Conservation (phyloP, 1,139 yeast genomes). For the Candida mesenterica region DNA sequence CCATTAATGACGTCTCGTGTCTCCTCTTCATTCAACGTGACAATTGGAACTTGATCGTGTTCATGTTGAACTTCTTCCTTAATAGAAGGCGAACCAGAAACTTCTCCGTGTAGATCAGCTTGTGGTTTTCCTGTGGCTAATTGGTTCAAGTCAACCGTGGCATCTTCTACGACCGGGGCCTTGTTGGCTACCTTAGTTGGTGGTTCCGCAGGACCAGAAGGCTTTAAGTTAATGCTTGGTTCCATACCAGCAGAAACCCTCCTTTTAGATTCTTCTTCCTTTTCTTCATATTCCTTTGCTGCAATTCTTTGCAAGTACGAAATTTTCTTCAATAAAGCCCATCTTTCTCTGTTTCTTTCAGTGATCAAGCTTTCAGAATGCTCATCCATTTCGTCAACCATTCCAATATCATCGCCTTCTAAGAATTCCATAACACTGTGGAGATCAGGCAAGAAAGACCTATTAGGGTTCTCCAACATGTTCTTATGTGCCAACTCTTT, state of each 20-base stretch:
- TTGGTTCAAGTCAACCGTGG: slow-evolving; percentile 20
- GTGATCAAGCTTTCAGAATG: slow-evolving; percentile 40
- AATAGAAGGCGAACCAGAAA: slow-evolving; percentile 3
- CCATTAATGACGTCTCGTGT: slow-evolving; percentile 43
- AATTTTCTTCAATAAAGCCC: slow-evolving; percentile 67
- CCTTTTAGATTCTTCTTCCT: slow-evolving; percentile 33
- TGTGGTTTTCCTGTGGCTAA: too few relatives aligned
- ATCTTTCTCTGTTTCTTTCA: slow-evolving; percentile 56
- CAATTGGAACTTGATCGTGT: slow-evolving; percentile 37
- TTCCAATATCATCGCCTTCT: slow-evolving; percentile 40
- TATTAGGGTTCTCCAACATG: slow-evolving; percentile 37
- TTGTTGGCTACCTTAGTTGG: slow-evolving; percentile 3
- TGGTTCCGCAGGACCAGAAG: neutral
- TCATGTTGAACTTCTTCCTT: slow-evolving; percentile 8
- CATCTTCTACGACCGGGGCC: slow-evolving; percentile 13
- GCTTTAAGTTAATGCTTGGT: slow-evolving; percentile 9
- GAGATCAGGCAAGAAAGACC: slow-evolving; percentile 53
- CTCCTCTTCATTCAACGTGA: slow-evolving; percentile 46
- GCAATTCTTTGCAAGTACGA: slow-evolving; percentile 67
- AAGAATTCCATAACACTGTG: slow-evolving; percentile 58
- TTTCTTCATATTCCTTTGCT: slow-evolving; percentile 36
- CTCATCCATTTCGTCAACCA: slow-evolving; percentile 37
- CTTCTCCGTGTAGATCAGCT: too few relatives aligned
- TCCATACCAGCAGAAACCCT: slow-evolving; percentile 36
- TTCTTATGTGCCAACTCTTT: slow-evolving; percentile 53